Evolutionary conservation across 371 early-diverging fungal species (phyloP).

Genomic region (Mortierella sp.): DNA sequence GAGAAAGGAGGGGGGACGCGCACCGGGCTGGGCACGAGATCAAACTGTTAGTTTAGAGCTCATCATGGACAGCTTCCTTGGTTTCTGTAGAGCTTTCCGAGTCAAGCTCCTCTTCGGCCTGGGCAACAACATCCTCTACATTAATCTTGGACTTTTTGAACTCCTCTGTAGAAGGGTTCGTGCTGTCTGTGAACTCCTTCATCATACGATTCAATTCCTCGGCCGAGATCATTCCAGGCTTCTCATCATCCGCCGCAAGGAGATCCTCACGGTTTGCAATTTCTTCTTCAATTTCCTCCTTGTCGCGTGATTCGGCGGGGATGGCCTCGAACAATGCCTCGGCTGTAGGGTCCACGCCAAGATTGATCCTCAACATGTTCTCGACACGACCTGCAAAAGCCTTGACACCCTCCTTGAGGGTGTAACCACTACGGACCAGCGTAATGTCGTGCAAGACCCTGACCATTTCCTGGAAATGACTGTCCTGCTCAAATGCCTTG

Average conservation of each 20-base stretch:
- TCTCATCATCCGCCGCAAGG: constrained; percentile 32
- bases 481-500: constrained; percentile 56
- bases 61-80: constrained; percentile 37
- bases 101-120: constrained; percentile 50
- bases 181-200: constrained; percentile 48
- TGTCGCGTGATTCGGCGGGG: constrained; percentile 46
- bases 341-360: constrained; percentile 65
- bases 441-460: constrained; percentile 82
- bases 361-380: constrained; percentile 68
- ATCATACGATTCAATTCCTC: constrained; percentile 49
- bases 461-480: constrained; percentile 66
- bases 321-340: constrained; percentile 57
- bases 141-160: constrained; percentile 10
- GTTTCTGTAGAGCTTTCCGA: constrained; percentile 16
- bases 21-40: background rate
- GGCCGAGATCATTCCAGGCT: constrained; percentile 27
- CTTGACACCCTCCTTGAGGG: constrained; percentile 64
- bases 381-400: constrained; percentile 79
- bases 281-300: constrained; percentile 52
- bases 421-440: constrained; percentile 79
- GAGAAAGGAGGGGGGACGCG: background rate
- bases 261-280: constrained; percentile 54
- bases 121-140: constrained; percentile 41
- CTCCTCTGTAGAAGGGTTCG: constrained; percentile 20
- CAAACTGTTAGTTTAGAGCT: constrained; percentile 20